Conservation (phyloP, 768 basidiomycete genomes). For the Crucibulum laeve region DNA sequence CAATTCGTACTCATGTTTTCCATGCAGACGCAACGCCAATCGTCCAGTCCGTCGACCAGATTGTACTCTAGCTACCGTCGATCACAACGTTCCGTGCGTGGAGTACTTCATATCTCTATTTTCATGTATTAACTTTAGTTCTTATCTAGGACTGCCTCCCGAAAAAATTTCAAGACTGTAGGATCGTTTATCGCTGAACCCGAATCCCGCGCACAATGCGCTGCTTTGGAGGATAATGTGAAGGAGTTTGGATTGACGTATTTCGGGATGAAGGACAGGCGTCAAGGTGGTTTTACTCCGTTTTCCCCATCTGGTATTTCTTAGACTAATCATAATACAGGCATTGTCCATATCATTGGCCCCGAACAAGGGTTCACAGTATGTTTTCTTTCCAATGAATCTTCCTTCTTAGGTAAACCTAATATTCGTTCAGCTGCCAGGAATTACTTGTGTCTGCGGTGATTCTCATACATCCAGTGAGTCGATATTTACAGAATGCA, state of each 20-base stretch:
- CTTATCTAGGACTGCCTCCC: constrained; percentile 56
- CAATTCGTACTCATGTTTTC: constrained; percentile 10
- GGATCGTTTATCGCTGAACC: constrained; percentile 76
- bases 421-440: constrained; percentile 48
- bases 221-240: constrained; percentile 83
- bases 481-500: constrained; percentile 16
- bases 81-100: constrained; percentile 86
- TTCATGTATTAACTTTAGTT: constrained; percentile 1
- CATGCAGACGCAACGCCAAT: constrained; percentile 60
- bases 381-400: constrained; percentile 12
- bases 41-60: constrained; percentile 80
- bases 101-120: not conserved
- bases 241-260: constrained; percentile 90
- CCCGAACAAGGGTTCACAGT: constrained; percentile 93
- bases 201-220: constrained; percentile 80
- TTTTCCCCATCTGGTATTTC: not conserved
- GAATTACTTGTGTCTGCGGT: constrained; percentile 84
- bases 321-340: constrained; percentile 29
- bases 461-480: constrained; percentile 91
- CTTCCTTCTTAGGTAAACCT: constrained; percentile 1
- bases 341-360: constrained; percentile 86
- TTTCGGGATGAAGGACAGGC: constrained; percentile 85
- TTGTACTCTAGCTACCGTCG: constrained; percentile 85
- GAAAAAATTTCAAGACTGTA: constrained; percentile 71
- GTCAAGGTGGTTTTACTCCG: constrained; percentile 61